A percentile compares a stretch with the other conserved stretches of the same genome.
These are phyloP conservation scores for Saturnispora saitoi DNA, from an alignment of 805 yeast genomes.

Conservation along the genomic window DNA sequence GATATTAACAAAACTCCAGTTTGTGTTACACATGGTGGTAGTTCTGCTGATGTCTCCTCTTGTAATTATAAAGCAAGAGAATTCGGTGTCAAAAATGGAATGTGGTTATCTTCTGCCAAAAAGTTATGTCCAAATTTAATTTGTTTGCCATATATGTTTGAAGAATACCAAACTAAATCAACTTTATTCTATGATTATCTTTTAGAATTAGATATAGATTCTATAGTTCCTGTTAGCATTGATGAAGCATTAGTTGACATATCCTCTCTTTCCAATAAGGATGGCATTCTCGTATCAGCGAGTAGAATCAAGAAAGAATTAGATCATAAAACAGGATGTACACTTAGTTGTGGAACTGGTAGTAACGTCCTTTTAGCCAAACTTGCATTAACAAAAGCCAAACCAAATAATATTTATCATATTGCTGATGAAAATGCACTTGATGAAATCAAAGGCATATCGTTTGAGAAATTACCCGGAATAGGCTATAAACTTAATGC, in stretches of 20 bases:
- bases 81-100: conserved; percentile 77
- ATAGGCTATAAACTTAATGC: conserved; percentile 44
- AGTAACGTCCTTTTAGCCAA: conserved; percentile 70
- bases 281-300: conserved; percentile 24
- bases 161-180: conserved; percentile 59
- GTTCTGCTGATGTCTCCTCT: conserved; percentile 75
- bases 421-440: conserved; percentile 25
- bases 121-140: conserved; percentile 52
- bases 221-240: conserved; percentile 76
- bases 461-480: conserved; percentile 48
- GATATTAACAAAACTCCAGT: conserved; percentile 42
- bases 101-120: conserved; percentile 74
- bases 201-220: conserved; percentile 33
- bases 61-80: conserved; percentile 83
- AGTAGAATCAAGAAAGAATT: conserved; percentile 34
- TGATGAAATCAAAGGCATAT: conserved; percentile 29
- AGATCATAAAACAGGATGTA: conserved; percentile 41
- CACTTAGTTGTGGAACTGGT: conserved; percentile 76
- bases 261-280: conserved; percentile 19
- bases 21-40: conserved; percentile 57
- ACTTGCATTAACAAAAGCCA: conserved; percentile 62
- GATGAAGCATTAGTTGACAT: conserved; percentile 86
- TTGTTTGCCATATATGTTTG: conserved; percentile 65
- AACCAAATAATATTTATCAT: conserved; percentile 61
- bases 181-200: conserved; percentile 55